These are phyloP conservation scores for Chrysanthemum makinoi DNA, from an alignment of 129 eudicot genomes.

Conservation along the genomic window DNA sequence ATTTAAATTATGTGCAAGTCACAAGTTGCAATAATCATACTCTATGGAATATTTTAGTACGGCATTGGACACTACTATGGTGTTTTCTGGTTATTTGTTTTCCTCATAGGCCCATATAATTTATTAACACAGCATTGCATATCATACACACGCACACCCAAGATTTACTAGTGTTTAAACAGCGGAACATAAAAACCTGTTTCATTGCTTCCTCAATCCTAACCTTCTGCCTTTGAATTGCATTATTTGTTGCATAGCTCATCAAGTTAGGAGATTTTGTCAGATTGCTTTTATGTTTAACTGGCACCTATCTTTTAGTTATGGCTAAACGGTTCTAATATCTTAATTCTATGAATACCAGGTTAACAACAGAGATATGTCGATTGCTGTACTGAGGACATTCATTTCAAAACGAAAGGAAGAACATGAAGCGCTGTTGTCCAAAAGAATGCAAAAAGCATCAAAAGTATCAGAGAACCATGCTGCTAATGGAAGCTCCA, in stretches of 20 bases:
- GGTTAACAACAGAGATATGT: slow-evolving; percentile 97
- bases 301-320: too few species aligned
- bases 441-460: slow-evolving; percentile 48
- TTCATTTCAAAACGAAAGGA: slow-evolving; percentile 68
- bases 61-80: not conserved
- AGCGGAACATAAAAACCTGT: not conserved
- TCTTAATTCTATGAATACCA: slow-evolving; percentile 26
- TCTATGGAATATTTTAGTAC: not conserved
- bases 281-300: not conserved
- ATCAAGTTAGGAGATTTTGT: not conserved
- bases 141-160: not conserved
- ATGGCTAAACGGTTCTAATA: slow-evolving; percentile 1
- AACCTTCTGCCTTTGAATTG: not conserved
- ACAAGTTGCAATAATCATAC: slow-evolving; percentile 3
- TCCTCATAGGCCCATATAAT: not conserved
- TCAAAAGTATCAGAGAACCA: slow-evolving; percentile 37
- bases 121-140: not conserved
- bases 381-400: slow-evolving; percentile 86
- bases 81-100: not conserved
- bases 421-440: slow-evolving; percentile 59
- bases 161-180: not conserved
- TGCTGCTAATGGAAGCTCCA: slow-evolving; percentile 43
- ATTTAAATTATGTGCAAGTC: slow-evolving; percentile 10
- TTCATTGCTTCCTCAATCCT: not conserved
- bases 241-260: not conserved